Evolutionary conservation across 371 early-diverging fungal genomes (phyloP).

Genomic region (Syncephalastrum monosporum): DNA sequence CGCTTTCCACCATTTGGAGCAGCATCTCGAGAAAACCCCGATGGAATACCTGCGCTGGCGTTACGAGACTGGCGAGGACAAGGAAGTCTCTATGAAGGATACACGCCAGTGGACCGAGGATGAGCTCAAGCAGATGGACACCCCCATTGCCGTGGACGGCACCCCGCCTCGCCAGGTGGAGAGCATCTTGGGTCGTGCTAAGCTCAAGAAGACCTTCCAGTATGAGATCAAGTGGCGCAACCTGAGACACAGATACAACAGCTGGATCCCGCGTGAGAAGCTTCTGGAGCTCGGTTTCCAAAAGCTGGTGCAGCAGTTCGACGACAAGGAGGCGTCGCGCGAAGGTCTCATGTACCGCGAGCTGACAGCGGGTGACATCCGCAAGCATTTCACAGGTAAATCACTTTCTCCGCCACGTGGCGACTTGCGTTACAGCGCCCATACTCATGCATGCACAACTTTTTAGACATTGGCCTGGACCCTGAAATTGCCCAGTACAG

Average conservation of each 20-base stretch:
- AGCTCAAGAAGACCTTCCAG: conserved; percentile 80
- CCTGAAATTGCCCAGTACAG: conserved; percentile 76
- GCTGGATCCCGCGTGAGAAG: conserved; percentile 71
- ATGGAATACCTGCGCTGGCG: conserved; percentile 85
- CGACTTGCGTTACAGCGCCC: neutral
- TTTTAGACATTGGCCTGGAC: conserved; percentile 71
- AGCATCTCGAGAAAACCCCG: conserved; percentile 79
- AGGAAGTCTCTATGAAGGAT: conserved; percentile 76
- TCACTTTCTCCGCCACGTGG: neutral
- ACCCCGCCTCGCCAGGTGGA: conserved; percentile 57
- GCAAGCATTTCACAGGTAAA: conserved; percentile 57
- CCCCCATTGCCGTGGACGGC: conserved; percentile 53
- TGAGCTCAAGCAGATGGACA: conserved; percentile 67
- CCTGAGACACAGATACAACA: conserved; percentile 66
- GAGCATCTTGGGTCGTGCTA: conserved; percentile 68
- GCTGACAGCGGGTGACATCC: conserved; percentile 63
- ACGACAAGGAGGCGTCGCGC: conserved; percentile 78
- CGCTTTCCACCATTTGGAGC: conserved; percentile 85
- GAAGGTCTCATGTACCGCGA: conserved; percentile 74
- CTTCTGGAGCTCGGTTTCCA: conserved; percentile 72
- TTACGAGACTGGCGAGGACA: conserved; percentile 77
- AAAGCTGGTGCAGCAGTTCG: conserved; percentile 76
- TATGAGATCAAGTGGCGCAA: conserved; percentile 83
- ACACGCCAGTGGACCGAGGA: conserved; percentile 68
- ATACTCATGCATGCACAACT: no score